phyloP scores from a whole-genome alignment of 495 filamentous ascomycete genomes.

The Penicillium manginii region DNA sequence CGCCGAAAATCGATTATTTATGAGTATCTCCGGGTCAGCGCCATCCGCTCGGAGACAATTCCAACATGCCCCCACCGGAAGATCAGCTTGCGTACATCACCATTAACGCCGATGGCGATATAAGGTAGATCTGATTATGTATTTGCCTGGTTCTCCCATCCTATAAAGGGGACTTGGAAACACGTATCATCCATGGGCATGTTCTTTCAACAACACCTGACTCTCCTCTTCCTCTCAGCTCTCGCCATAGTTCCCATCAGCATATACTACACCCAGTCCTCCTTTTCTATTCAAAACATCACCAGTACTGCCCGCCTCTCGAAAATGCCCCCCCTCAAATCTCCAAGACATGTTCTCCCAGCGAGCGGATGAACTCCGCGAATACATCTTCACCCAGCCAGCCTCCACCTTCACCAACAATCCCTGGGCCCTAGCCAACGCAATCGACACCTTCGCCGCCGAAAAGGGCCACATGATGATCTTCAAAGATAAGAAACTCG shows the following conservation, averaged over 20 bases:
- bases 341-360: conserved; percentile 13
- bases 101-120: not conserved
- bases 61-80: not conserved
- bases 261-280: conserved; percentile 5
- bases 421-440: conserved; percentile 26
- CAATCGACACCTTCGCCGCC: conserved; percentile 27
- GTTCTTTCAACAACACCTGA: too few species aligned
- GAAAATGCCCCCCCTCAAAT: not conserved
- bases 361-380: conserved; percentile 20
- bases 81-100: conserved; percentile 2
- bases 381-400: conserved; percentile 30
- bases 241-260: conserved; percentile 9
- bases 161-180: too few species aligned
- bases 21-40: not conserved
- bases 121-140: not conserved
- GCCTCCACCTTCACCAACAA: conserved; percentile 23
- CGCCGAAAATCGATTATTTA: not conserved
- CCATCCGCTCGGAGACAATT: not conserved
- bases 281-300: not conserved
- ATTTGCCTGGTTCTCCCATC: too few species aligned
- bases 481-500: conserved; percentile 24
- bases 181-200: too few species aligned
- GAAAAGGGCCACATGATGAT: conserved; percentile 32
- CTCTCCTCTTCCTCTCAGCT: not conserved
- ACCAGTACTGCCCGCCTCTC: not conserved